A percentile compares a stretch with the other conserved stretches of the same genome.
phyloP scores from a whole-genome alignment of 2,329 filamentous ascomycete species.

The Alternaria consortialis region DNA sequence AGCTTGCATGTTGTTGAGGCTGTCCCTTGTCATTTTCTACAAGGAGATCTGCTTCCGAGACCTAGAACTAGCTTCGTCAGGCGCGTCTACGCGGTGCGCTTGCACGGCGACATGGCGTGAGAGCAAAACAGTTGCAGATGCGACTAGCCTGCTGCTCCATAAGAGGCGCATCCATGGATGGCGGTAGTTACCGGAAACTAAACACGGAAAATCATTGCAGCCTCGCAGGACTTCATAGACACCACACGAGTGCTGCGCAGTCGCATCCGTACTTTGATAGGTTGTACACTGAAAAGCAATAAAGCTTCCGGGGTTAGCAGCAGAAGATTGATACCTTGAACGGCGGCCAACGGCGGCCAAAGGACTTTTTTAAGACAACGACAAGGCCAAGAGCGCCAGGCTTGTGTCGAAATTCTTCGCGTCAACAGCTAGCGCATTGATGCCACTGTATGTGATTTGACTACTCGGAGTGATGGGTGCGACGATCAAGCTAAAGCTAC shows the following conservation, averaged over 20 bases:
- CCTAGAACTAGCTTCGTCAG: constrained; percentile 7
- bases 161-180: constrained; percentile 2
- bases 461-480: not conserved
- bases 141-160: constrained; percentile 8
- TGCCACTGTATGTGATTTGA: not conserved
- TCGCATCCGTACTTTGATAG: not conserved
- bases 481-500: not conserved
- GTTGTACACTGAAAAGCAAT: not conserved
- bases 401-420: not conserved
- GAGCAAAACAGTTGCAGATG: constrained; percentile 9
- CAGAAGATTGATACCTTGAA: not conserved
- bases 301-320: not conserved
- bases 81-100: constrained; percentile 11
- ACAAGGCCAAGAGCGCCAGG: not conserved
- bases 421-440: not conserved
- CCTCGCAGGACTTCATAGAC: not conserved
- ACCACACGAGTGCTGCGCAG: not conserved
- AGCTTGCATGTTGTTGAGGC: constrained; percentile 16
- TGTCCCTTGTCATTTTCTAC: constrained; percentile 11
- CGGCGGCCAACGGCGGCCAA: not conserved
- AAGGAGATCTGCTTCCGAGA: constrained; percentile 15
- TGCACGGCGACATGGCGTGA: constrained; percentile 12
- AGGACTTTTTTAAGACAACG: not conserved
- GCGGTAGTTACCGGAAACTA: constrained; percentile 11
- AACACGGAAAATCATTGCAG: not conserved